Conservation (phyloP, 352 stramenopile species). For the Pythium aphanidermatum region DNA sequence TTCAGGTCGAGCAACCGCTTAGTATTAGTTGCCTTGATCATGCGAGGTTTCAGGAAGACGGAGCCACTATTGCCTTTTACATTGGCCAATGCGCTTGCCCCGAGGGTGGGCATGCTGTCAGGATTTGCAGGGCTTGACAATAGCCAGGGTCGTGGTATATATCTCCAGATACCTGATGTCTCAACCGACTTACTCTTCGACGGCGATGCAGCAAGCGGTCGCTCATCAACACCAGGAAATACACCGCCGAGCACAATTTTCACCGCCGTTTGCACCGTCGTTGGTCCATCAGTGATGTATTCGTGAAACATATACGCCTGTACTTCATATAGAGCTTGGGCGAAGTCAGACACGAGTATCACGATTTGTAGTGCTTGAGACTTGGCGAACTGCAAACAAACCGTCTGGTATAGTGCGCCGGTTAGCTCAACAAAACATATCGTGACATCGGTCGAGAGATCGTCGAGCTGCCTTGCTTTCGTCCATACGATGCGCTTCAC, state of each 20-base stretch:
- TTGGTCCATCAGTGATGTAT: slow-evolving; percentile 13
- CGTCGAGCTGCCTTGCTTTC: slow-evolving; percentile 26
- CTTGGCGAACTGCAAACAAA: slow-evolving; percentile 21
- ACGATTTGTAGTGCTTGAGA: slow-evolving; percentile 9
- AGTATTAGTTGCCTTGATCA: not conserved
- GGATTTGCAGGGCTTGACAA: too few species aligned
- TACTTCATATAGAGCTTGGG: slow-evolving; percentile 21
- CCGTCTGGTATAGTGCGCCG: slow-evolving; percentile 23
- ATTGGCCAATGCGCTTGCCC: not conserved
- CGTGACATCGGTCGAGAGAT: slow-evolving; percentile 39
- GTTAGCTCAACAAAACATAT: slow-evolving; percentile 36
- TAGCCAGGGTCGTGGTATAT: too few species aligned
- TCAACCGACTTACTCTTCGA: too few species aligned
- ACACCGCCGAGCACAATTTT: slow-evolving; percentile 9
- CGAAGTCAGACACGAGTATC: slow-evolving; percentile 20
- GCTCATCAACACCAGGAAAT: slow-evolving; percentile 1
- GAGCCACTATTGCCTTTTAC: not conserved
- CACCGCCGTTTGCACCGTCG: slow-evolving; percentile 12
- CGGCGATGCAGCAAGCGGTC: too few species aligned
- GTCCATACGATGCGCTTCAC: slow-evolving; percentile 25
- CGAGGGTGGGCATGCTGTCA: not conserved
- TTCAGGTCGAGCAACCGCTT: slow-evolving; percentile 9
- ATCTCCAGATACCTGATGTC: too few species aligned
- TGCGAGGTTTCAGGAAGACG: slow-evolving; percentile 12
- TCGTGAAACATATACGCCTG: slow-evolving; percentile 13